phyloP scores from a whole-genome alignment of 2,329 filamentous ascomycete genomes.

The Dothistroma pini region DNA sequence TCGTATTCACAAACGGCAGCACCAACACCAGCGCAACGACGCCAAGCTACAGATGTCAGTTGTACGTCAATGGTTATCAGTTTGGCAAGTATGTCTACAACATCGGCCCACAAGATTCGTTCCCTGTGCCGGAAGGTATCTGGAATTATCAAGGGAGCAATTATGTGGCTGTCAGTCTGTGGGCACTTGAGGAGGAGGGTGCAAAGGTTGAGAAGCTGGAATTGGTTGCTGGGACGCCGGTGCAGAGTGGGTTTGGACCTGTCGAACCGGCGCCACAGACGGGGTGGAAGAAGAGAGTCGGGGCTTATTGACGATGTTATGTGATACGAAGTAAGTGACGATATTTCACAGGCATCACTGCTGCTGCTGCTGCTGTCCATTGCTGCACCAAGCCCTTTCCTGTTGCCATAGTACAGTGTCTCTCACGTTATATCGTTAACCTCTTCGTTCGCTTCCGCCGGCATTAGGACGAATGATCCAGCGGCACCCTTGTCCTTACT shows the following conservation, averaged over 20 bases:
- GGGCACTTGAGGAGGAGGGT: slow-evolving; percentile 58
- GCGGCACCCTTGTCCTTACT: no score
- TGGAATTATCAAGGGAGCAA: slow-evolving; percentile 68
- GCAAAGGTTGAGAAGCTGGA: slow-evolving; percentile 51
- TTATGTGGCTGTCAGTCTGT: slow-evolving; percentile 64
- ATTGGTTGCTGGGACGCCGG: slow-evolving; percentile 28
- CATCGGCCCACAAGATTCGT: slow-evolving; percentile 69
- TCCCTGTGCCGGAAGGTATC: slow-evolving; percentile 70
- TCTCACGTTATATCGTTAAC: no score
- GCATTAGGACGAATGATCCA: no score
- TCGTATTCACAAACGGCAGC: slow-evolving; percentile 48
- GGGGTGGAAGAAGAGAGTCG: slow-evolving; percentile 30
- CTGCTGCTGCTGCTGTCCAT: not conserved
- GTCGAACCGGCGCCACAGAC: slow-evolving; percentile 31
- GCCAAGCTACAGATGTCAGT: slow-evolving; percentile 55
- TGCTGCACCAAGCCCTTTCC: no score
- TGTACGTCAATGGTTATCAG: slow-evolving; percentile 75
- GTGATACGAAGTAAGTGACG: not conserved
- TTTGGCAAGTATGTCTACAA: slow-evolving; percentile 67
- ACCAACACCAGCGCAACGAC: slow-evolving; percentile 33
- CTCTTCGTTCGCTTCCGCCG: no score
- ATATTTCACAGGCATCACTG: not conserved
- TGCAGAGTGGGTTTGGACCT: slow-evolving; percentile 35
- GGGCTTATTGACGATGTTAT: slow-evolving; percentile 28
- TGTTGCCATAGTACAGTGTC: no score